These are phyloP conservation scores for Dillenia suffruticosa DNA, from an alignment of 164 flowering plant genomes.

Conservation along the genomic window DNA sequence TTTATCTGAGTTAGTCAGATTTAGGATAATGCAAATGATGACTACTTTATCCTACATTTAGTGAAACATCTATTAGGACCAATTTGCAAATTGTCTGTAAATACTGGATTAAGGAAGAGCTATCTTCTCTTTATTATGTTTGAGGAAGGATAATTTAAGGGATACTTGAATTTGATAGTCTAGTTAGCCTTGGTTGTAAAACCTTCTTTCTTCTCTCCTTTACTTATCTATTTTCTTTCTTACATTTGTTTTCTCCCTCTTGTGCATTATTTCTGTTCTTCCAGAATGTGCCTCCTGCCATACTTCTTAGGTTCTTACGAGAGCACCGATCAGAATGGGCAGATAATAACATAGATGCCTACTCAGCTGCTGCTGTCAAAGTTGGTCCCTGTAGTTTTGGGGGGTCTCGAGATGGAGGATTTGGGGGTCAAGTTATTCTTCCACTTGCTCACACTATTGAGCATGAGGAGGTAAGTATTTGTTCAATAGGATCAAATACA, in stretches of 20 bases:
- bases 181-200: too few species aligned
- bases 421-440: conserved; percentile 79
- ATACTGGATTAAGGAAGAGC: too few species aligned
- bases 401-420: conserved; percentile 67
- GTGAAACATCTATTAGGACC: too few species aligned
- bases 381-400: conserved; percentile 67
- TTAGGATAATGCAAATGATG: too few species aligned
- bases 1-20: too few species aligned
- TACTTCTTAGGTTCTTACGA: conserved; percentile 81
- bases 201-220: not conserved
- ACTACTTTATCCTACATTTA: too few species aligned
- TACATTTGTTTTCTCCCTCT: not conserved
- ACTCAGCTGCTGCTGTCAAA: conserved; percentile 80
- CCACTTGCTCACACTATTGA: conserved; percentile 94
- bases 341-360: conserved; percentile 82
- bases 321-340: conserved; percentile 99
- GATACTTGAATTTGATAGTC: too few species aligned
- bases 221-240: not conserved
- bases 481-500: too few species aligned
- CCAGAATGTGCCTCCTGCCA: conserved; percentile 97
- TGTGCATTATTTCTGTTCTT: conserved; percentile 2
- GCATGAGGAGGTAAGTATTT: conserved; percentile 81
- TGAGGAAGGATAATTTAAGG: too few species aligned
- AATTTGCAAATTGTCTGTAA: too few species aligned
- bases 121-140: too few species aligned